Percentiles rank a stretch among this genome's conserved stretches.
Conservation (phyloP, 208 protist species). For the Acanthamoeba sp. region DNA sequence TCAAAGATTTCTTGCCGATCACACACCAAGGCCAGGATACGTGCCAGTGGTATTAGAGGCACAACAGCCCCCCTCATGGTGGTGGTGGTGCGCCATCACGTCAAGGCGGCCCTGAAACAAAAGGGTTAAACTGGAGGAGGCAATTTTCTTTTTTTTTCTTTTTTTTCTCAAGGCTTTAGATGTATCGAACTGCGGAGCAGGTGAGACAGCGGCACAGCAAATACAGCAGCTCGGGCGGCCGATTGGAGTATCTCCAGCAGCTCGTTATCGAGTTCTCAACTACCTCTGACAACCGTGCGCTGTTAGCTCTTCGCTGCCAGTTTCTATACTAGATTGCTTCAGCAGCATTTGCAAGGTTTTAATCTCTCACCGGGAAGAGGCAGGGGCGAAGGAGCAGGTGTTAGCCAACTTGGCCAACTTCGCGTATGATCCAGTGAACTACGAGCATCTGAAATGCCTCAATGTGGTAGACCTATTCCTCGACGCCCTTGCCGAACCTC, state of each 20-base stretch:
- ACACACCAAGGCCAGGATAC: not conserved
- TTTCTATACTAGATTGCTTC: no score
- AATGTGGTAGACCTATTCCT: slow-evolving; percentile 79
- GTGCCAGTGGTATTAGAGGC: slow-evolving; percentile 61
- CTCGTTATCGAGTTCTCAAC: slow-evolving; percentile 70
- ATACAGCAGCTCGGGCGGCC: not conserved
- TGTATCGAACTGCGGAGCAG: slow-evolving; percentile 38
- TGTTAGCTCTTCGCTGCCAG: not conserved
- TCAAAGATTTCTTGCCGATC: no score
- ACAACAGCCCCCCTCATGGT: slow-evolving; percentile 12
- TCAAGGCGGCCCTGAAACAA: no score
- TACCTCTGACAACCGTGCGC: slow-evolving; percentile 44
- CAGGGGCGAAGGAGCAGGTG: slow-evolving; percentile 77
- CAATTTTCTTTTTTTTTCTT: no score
- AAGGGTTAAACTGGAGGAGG: no score
- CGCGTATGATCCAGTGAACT: slow-evolving; percentile 82
- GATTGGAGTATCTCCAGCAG: slow-evolving; percentile 75
- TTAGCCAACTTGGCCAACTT: slow-evolving; percentile 82
- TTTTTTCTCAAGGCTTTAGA: not conserved
- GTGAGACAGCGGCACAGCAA: not conserved
- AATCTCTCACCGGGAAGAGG: not conserved
- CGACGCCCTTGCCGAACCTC: slow-evolving; percentile 59
- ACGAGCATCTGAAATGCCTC: slow-evolving; percentile 68
- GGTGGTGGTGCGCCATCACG: slow-evolving; percentile 11
- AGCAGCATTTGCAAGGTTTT: no score